Evolutionary conservation across 306 rosid species (phyloP).

Genomic region (Crotalaria pallida): DNA sequence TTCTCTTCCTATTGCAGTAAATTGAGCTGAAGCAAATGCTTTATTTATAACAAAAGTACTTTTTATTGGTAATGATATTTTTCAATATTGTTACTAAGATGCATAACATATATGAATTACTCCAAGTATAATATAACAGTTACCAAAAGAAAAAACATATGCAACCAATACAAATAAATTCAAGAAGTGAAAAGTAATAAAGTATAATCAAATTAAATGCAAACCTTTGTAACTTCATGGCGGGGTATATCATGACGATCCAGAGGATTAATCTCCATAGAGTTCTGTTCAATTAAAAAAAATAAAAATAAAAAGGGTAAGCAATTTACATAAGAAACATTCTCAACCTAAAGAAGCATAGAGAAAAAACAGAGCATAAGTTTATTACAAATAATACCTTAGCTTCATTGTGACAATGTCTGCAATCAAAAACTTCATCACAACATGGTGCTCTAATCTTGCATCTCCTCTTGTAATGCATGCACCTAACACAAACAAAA

Average conservation of each 20-base stretch:
- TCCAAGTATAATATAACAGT: too few species aligned
- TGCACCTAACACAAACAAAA: constrained; percentile 40
- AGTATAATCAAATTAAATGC: background rate
- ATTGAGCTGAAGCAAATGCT: background rate
- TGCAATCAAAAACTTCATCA: constrained; percentile 53
- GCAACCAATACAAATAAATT: background rate
- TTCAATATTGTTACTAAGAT: background rate
- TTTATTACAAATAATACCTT: constrained; percentile 30
- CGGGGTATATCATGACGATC: constrained; percentile 63
- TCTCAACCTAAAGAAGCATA: background rate
- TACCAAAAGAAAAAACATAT: background rate
- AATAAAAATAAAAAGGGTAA: background rate
- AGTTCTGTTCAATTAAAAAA: constrained; percentile 42
- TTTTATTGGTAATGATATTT: background rate
- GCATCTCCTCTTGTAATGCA: constrained; percentile 70
- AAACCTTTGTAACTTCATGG: constrained; percentile 54
- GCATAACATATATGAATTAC: background rate
- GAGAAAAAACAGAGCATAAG: background rate
- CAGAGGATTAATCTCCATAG: constrained; percentile 26
- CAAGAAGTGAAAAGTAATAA: background rate
- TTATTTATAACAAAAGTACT: too few species aligned
- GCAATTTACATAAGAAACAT: background rate
- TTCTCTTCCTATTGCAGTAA: background rate
- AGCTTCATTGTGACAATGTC: constrained; percentile 77
- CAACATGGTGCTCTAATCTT: constrained; percentile 70